phyloP scores from a whole-genome alignment of 768 basidiomycete species.

The Artomyces pyxidatus region DNA sequence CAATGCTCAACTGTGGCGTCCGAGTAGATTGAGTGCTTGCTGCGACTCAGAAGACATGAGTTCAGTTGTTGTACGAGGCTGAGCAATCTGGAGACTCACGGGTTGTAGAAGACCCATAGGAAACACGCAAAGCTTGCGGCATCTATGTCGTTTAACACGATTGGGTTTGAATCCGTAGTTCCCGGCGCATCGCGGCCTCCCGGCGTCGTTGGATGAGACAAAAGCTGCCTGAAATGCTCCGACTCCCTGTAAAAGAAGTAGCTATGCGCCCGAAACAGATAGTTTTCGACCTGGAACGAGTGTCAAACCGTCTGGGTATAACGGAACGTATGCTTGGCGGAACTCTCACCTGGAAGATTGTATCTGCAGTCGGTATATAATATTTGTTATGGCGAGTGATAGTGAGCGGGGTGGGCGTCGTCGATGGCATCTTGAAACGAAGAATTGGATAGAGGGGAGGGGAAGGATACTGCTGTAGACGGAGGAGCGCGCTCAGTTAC shows the following conservation, averaged over 20 bases:
- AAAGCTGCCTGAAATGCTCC: constrained; percentile 16
- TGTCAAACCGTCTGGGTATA: background rate
- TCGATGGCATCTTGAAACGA: too few relatives aligned
- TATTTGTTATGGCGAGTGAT: constrained; percentile 16
- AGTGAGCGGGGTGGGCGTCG: too few relatives aligned
- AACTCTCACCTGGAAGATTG: constrained; percentile 17
- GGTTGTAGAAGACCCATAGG: constrained; percentile 57
- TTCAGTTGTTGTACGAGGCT: background rate
- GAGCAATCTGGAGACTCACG: constrained; percentile 35
- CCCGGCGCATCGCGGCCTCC: constrained; percentile 18
- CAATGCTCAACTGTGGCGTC: constrained; percentile 33
- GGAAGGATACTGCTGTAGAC: too few relatives aligned
- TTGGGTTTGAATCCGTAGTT: constrained; percentile 19
- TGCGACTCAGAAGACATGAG: constrained; percentile 17
- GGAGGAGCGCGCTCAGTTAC: too few relatives aligned
- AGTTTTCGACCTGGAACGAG: constrained; percentile 42
- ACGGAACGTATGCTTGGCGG: background rate
- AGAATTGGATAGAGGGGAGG: too few relatives aligned
- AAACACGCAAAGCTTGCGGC: constrained; percentile 46
- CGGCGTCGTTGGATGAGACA: constrained; percentile 17
- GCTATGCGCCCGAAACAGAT: constrained; percentile 50
- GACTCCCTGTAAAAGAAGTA: constrained; percentile 62
- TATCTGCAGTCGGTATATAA: constrained; percentile 18
- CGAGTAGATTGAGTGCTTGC: constrained; percentile 31
- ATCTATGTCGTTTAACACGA: constrained; percentile 33